Evolutionary conservation across 2,329 filamentous ascomycete species (phyloP).

Genomic region (Sphaceloma murrayae): DNA sequence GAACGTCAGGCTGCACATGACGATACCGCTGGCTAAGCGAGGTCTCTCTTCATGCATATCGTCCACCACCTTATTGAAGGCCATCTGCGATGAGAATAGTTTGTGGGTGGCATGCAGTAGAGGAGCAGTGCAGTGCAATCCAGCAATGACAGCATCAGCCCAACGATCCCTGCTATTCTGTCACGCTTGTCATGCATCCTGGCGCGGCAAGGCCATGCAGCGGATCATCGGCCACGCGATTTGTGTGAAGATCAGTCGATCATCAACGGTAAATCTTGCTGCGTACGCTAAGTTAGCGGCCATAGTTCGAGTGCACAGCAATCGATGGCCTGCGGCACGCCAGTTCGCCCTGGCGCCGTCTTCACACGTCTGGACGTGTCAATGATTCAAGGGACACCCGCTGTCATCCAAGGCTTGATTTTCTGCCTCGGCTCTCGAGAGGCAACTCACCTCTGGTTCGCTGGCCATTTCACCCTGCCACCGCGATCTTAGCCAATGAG

Average conservation of each 20-base stretch:
- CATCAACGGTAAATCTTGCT: slow-evolving; percentile 16
- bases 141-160: slow-evolving; percentile 13
- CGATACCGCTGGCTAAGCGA: slow-evolving; percentile 7
- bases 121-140: slow-evolving; percentile 2
- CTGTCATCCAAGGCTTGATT: slow-evolving; percentile 12
- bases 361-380: background rate
- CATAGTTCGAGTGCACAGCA: slow-evolving; percentile 13
- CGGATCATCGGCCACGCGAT: slow-evolving; percentile 16
- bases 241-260: slow-evolving; percentile 16
- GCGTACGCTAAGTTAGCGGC: slow-evolving; percentile 13
- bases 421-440: slow-evolving; percentile 5
- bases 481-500: too few species aligned
- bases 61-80: background rate
- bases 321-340: slow-evolving; percentile 8
- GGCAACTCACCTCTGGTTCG: background rate
- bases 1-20: slow-evolving; percentile 6
- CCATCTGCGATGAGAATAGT: slow-evolving; percentile 14
- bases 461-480: too few species aligned
- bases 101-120: background rate
- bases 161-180: slow-evolving; percentile 13
- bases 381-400: background rate
- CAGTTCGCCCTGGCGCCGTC: slow-evolving; percentile 11
- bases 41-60: background rate
- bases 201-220: slow-evolving; percentile 12
- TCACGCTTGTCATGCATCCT: slow-evolving; percentile 15